Base-by-base conservation (phyloP, 768 basidiomycete genomes). In the Termitomyces sp. region DNA sequence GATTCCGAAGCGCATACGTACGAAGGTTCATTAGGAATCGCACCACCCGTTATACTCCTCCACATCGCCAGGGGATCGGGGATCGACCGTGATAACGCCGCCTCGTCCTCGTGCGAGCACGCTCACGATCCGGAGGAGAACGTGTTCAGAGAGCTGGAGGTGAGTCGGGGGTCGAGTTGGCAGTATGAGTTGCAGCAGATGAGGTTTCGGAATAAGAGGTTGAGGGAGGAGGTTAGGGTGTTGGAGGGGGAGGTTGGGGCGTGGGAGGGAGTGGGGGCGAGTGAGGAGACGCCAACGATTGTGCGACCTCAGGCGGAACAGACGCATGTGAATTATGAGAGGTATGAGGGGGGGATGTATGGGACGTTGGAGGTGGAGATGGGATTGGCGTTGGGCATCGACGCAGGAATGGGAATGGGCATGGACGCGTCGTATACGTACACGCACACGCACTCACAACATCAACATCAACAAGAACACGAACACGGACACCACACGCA, bases 161-260 rank as follows among this genome's bases (percentile, higher is more conserved):
- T 80, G 0, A 68, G 71, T 12, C 73, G 86, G 5, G 85, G 82
- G 11, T 86, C 87, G 31, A 92, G 90, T 60, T 97, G 94, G 94
- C 94, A 96, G 72, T 96, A 93, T 61, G 91, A 94, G 72, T 75
- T 95, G 45, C 88, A 92, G 70, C 90, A 94, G 68, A 75, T 94
- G 60, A 80, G 84, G 64, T 85, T 85, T 62, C 76, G 79, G 50
- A 93, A 92, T 64, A 76, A 83, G 68, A 70, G 83, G 56, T 59
- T 92, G 52, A 68, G 68, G 49, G 86, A 88, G 43, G 88, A 91
- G 61, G 68, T 78, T 22, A 50, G 40, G 33, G 57, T 45, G 40
- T 46, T 77, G 44, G 75, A 75, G 66, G 59, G 53, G 23, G 52
- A 55, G 42, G 18, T 50, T 1, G 7, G 2, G 13, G 27, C 15